Conservation (phyloP, 2,329 filamentous ascomycete genomes). For the Colletotrichum liaoningense region DNA sequence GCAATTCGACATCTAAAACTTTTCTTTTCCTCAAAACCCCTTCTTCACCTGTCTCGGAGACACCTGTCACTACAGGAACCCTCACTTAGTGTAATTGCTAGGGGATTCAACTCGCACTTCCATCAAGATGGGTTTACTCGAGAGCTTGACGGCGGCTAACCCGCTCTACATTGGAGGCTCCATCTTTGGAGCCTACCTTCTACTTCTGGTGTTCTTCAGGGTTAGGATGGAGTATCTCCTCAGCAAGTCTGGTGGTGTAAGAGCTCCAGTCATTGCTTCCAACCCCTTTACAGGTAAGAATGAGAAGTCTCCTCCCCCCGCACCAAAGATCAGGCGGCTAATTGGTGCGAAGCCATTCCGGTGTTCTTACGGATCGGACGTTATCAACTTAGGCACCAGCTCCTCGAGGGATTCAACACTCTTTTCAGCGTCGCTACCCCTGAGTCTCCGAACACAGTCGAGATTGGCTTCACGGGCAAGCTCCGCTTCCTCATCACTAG, state of each 20-base stretch:
- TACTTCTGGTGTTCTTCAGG: constrained; percentile 26
- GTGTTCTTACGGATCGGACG: constrained; percentile 30
- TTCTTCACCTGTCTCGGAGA: background rate
- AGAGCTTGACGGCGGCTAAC: constrained; percentile 17
- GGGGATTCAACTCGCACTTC: background rate
- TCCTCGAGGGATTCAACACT: constrained; percentile 46
- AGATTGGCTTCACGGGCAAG: constrained; percentile 46
- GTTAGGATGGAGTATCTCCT: constrained; percentile 20
- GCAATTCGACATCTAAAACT: background rate
- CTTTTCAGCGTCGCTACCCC: constrained; percentile 44
- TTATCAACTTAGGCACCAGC: constrained; percentile 39
- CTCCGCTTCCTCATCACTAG: constrained; percentile 57
- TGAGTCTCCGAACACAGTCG: constrained; percentile 49
- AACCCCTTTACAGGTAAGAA: constrained; percentile 35
- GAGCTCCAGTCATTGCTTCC: constrained; percentile 34
- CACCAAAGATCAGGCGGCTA: background rate
- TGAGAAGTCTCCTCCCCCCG: background rate
- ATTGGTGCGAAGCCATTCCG: constrained; percentile 24
- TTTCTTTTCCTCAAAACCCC: background rate
- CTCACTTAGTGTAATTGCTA: background rate
- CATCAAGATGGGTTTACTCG: constrained; percentile 24
- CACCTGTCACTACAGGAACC: background rate
- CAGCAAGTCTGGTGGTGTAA: constrained; percentile 27
- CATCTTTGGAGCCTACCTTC: constrained; percentile 9
- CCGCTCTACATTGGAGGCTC: constrained; percentile 24